Evolutionary conservation across 371 early-diverging fungal species (phyloP), one percentile per base, ranked within the genome.

Genomic region (Cokeromyces recurvatus): DNA sequence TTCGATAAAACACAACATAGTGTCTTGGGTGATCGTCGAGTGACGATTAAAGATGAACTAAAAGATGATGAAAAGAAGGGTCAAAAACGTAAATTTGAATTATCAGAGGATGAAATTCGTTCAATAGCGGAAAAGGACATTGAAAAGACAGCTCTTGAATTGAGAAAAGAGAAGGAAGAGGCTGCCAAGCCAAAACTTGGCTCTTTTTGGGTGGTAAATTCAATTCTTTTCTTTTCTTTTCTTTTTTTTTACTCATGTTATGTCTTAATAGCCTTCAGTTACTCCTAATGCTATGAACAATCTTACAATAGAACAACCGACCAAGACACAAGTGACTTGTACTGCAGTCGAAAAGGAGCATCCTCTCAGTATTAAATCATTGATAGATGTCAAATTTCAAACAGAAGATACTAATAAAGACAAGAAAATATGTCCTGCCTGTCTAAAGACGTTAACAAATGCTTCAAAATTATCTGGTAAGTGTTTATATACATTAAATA

Each of bases 401-500:
- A 62, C 44, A 7, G 69, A 71, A 41, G 66, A 68, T 6, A 51
- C 54, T 15, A 21, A 48, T 11, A 48, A 55, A 3, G 53, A 45
- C 15, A 66, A 78, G 44, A 49, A 55, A 36, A 71, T 86, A 22
- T 95, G 95, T 43, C 92, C 92, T 23, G 77, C 87, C 5, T 97
- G 97, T 57, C 65, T 87, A 29, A 95, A 91, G 51, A 63, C 77
- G 0, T 66, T 95, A 14, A 82, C 73, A 9, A 94, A 93, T 51
- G 79, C 88, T 14, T 54, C 76, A 2, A 87, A 87, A 48, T 66
- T 92, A 37, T 79, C 78, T 19, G 64, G 87, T 86, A 77, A 46
- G 60, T 42, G 14, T 23, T n/a, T n/a, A n/a, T n/a, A n/a, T n/a
- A n/a, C n/a, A n/a, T n/a, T n/a, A n/a, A 46, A 32, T 16, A 11